Conservation (phyloP, 1,139 yeast genomes). For the Nakaseomyces delphensis region DNA sequence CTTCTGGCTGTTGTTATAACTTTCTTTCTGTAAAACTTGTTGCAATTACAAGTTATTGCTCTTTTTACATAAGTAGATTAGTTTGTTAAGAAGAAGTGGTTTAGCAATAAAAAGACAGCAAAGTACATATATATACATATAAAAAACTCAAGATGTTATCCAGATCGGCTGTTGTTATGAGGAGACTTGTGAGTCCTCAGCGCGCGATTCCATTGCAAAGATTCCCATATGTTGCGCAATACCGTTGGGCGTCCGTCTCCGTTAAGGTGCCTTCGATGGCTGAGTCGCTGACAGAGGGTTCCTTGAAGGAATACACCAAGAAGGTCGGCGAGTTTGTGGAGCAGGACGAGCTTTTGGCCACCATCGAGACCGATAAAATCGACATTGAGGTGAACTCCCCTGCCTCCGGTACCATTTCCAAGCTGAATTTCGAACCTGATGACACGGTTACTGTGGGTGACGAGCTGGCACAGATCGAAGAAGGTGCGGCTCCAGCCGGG, state of each 20-base stretch:
- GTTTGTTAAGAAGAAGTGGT: no score
- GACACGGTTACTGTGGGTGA: conserved; percentile 97
- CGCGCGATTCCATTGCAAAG: neutral
- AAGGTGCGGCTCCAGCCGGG: conserved; percentile 75
- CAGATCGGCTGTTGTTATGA: conserved; percentile 2
- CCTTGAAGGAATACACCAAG: conserved; percentile 69
- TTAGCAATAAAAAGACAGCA: no score
- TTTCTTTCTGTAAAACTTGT: no score
- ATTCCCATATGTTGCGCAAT: neutral
- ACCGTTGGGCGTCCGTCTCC: conserved; percentile 32
- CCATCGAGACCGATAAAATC: conserved; percentile 96
- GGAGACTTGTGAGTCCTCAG: neutral
- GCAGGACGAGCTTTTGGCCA: conserved; percentile 86
- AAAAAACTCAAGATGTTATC: neutral
- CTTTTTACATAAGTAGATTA: no score
- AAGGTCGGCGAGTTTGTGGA: conserved; percentile 83
- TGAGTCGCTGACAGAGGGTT: conserved; percentile 96
- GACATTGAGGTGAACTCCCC: conserved; percentile 97
- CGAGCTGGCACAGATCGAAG: conserved; percentile 80
- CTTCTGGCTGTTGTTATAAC: no score
- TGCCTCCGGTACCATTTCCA: conserved; percentile 79
- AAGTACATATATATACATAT: no score
- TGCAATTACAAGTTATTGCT: no score
- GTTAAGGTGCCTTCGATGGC: conserved; percentile 99
- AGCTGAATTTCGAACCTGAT: conserved; percentile 73